These are phyloP conservation scores for Nitzschia sp. DNA, from an alignment of 108 stramenopile species.

Conservation along the genomic window DNA sequence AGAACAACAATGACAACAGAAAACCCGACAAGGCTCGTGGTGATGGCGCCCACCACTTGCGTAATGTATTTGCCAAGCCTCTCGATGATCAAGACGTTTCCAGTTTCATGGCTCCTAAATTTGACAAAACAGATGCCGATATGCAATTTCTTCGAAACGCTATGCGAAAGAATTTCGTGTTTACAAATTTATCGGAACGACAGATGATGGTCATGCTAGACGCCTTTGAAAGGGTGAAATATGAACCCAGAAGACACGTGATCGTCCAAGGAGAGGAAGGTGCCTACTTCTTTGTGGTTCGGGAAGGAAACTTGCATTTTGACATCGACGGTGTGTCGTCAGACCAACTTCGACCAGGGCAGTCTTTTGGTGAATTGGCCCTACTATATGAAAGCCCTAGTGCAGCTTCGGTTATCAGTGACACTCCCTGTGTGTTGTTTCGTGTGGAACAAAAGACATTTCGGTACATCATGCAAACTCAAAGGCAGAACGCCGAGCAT, in stretches of 20 bases:
- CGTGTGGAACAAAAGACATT: conserved; percentile 65
- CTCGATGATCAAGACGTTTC: conserved; percentile 21
- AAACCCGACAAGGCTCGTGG: no score
- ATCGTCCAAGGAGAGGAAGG: conserved; percentile 69
- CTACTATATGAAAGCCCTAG: conserved; percentile 87
- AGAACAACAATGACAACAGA: neutral
- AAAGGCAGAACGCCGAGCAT: conserved; percentile 22
- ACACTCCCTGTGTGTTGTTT: conserved; percentile 22
- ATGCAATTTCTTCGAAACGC: conserved; percentile 46
- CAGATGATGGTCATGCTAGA: conserved; percentile 49
- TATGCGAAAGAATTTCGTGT: conserved; percentile 67
- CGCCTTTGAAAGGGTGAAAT: conserved; percentile 46
- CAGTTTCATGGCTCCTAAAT: neutral
- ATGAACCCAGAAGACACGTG: conserved; percentile 36
- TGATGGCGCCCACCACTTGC: conserved; percentile 34
- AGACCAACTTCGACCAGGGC: conserved; percentile 42
- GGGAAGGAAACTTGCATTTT: conserved; percentile 56
- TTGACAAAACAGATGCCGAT: conserved; percentile 26
- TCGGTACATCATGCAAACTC: conserved; percentile 56
- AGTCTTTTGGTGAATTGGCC: conserved; percentile 90
- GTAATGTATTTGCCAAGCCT: conserved; percentile 54
- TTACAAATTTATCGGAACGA: conserved; percentile 41
- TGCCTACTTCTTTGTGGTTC: conserved; percentile 70
- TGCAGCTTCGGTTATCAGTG: conserved; percentile 77
- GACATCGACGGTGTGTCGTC: conserved; percentile 58